Base-by-base conservation (phyloP, 345 rosid species). In the Camelina laxa region DNA sequence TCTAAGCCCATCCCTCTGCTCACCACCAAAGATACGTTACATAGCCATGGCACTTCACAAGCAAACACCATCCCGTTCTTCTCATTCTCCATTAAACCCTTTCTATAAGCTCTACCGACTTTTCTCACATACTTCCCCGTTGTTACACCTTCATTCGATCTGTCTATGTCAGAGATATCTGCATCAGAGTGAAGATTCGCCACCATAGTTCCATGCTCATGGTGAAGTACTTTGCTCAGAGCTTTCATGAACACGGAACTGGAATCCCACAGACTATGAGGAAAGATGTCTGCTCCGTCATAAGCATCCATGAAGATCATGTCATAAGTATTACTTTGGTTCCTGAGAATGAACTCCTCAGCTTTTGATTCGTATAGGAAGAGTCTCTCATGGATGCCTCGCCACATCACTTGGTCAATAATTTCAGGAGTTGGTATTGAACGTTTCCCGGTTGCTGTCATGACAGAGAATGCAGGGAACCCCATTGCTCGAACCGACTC, bases 261-360 rank as follows among this genome's bases (percentile, higher is more conserved):
- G 2, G 87, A 84, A 65, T 91, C 89, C 98, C 98, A 88, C 1
- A 94, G 87, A 70, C 84, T 91, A 57, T 55, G 81, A 4, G 97
- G 97, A 81, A 94, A 94, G 74, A 94, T 80, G 80, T 88, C 96
- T 22, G 88, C 98, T 19, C 97, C 97, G 11, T 94, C 93, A 77
- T 90, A 94, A 49, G 97, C 98, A 86, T 94, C 98, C 2, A 94
- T 83, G 72, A 94, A 91, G 77, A 90, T 77, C 70, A 91, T 51
- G 74, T 94, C 96, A 1, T 94, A 94, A 24, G 72, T 5, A 65
- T 78, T 69, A 22, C 41, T 50, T 42, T 60, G 63, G 75, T 76
- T 83, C 50, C 81, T 70, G 7, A 82, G 80, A 41, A 91, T 67
- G 77, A 90, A 90, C 27, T 87, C 79, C 83, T 90, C 90, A 9